Base-by-base conservation (phyloP, 768 basidiomycete genomes). In the Plicaturopsis crispa region DNA sequence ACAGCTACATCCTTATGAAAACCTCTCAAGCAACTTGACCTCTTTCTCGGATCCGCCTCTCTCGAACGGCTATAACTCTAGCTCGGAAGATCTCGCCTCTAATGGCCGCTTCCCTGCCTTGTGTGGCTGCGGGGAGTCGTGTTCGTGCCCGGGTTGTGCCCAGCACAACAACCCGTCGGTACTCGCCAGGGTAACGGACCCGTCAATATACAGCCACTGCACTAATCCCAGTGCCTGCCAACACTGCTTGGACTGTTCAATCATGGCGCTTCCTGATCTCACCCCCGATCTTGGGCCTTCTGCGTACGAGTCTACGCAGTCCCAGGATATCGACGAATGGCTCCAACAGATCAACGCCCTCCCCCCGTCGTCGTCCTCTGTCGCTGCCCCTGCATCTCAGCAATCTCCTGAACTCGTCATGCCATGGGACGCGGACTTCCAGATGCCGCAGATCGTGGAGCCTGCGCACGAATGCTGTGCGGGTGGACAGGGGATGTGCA, bases 71-170 rank as follows among this genome's bases (percentile, higher is more conserved):
- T 30, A 38, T 54, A 32, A 36, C 5, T 36, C 35, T 24, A 17
- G 24, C 24, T 16, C 20, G 5, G 24, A 12, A 6, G 6, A 32
- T 19, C 31, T 38, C 6, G 24, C 22, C 26, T 35, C 14, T 36
- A 47, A 22, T 43, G 46, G 46, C 3, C 46, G 53, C n/a, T 63
- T 69, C 44, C 70, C 68, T n/a, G 68, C 70, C 0, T 35, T 64
- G 1, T 85, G 83, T 50, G 66, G 67, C 18, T 85, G 83, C 48
- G 81, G 81, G 17, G 70, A 76, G 36, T 59, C 57, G 2, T 84
- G 82, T 52, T 56, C 64, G 14, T 85, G 82, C 46, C 73, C 79
- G 1, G 82, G 81, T 5, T 84, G 81, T 45, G 51, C 68, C 33
- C 65, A 78, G 30, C 79, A 83, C 46, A 72, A 56, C 19, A 43